Conservation (phyloP, 2,329 filamentous ascomycete genomes). For the Penicillium sp. region DNA sequence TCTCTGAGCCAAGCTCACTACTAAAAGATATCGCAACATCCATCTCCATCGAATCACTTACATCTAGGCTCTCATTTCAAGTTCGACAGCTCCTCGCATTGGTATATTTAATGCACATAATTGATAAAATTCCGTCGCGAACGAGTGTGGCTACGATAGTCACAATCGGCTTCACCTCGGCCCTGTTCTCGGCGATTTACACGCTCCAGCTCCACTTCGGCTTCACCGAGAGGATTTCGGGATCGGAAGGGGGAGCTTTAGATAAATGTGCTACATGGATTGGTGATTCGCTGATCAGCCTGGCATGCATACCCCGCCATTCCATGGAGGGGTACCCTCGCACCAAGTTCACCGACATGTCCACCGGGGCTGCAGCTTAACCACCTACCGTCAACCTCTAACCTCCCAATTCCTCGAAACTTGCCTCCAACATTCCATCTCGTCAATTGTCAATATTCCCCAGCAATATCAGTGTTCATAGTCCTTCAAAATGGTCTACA, state of each 20-base stretch:
- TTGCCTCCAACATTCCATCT: background rate
- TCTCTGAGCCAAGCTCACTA: no score
- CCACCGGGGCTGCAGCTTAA: background rate
- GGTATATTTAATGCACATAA: no score
- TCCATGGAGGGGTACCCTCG: background rate
- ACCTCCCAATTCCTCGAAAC: background rate
- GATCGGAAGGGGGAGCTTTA: background rate
- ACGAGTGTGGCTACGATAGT: background rate
- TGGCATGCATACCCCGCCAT: slow-evolving; percentile 6
- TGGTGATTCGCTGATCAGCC: background rate
- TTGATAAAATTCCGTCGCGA: no score
- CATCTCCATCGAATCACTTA: no score
- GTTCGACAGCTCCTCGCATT: no score
- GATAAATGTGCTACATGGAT: no score
- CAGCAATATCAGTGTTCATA: background rate
- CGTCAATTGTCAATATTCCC: background rate
- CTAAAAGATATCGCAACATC: no score
- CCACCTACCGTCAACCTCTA: background rate
- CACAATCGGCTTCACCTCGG: slow-evolving; percentile 20
- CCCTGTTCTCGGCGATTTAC: slow-evolving; percentile 19
- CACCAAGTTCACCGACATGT: background rate
- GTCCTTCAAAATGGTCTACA: slow-evolving; percentile 31
- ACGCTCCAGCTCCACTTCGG: slow-evolving; percentile 13
- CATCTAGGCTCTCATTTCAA: no score
- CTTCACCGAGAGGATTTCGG: slow-evolving; percentile 17